phyloP scores from a whole-genome alignment of 2,329 filamentous ascomycete species.

The Aureobasidium pullulans region DNA sequence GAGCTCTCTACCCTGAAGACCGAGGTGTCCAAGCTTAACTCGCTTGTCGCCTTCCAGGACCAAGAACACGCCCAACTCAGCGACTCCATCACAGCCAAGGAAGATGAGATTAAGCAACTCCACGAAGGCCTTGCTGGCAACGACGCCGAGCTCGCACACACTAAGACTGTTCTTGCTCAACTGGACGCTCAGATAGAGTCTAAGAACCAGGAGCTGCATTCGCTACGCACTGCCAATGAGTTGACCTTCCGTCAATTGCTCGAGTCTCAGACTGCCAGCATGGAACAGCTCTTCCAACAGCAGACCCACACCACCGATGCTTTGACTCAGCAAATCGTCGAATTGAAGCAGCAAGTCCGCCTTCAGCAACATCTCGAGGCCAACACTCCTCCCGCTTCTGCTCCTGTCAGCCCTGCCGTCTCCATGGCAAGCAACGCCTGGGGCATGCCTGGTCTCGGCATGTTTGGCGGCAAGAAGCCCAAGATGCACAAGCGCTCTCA shows the following conservation, averaged over 20 bases:
- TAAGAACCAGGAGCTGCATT: slow-evolving; percentile 8
- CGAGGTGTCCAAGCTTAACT: not conserved
- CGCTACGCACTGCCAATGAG: slow-evolving; percentile 7
- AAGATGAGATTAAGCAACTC: not conserved
- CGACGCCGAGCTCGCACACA: slow-evolving; percentile 6
- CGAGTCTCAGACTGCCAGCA: not conserved
- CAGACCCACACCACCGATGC: slow-evolving; percentile 1
- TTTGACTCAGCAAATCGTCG: slow-evolving; percentile 5
- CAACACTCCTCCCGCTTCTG: not conserved
- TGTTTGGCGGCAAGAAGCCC: not conserved
- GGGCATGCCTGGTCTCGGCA: not conserved
- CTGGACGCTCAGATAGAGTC: slow-evolving; percentile 8
- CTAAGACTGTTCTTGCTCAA: slow-evolving; percentile 4
- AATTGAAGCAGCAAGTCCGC: slow-evolving; percentile 3
- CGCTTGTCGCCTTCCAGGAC: slow-evolving; percentile 6
- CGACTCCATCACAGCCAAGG: slow-evolving; percentile 1
- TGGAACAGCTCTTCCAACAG: not conserved
- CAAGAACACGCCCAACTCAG: slow-evolving; percentile 1
- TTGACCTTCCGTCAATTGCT: slow-evolving; percentile 5
- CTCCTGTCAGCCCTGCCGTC: not conserved
- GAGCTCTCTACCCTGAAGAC: not conserved
- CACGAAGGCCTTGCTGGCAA: slow-evolving; percentile 1
- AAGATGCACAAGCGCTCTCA: slow-evolving; percentile 1
- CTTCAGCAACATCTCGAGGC: not conserved
- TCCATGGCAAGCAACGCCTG: not conserved